Base-by-base conservation (phyloP, 176 grass and related monocot genomes). In the Oryza rufipogon region DNA sequence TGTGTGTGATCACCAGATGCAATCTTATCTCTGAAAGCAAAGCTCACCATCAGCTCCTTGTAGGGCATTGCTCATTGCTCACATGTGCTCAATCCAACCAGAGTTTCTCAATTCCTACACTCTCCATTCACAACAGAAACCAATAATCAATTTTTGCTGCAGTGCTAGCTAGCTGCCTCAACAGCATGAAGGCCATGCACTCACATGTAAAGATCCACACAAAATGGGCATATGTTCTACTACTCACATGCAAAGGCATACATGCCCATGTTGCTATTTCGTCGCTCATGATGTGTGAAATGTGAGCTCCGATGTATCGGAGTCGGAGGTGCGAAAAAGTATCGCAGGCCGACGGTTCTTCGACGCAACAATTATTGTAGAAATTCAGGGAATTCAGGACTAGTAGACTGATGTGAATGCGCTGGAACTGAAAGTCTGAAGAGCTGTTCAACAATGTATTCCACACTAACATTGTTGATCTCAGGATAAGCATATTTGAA, bases 171-270 rank as follows among this genome's bases (percentile, higher is more conserved):
- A 44, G 42, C 83, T 46, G 78, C 66, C 47, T 66, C 67, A 51
- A 42, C 49, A 47, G 48, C 70, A 74, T 64, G 74, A 56, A 60
- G 9, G 34, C 71, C 87, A 75, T 81, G 76, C 76, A 79, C 44
- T 73, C 89, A 91, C 85, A 87, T 91, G 89, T 75, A 44, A 69
- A 80, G 76, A 84, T 80, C 80, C 66, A 75, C 66, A 75, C 73
- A 48, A 76, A 77, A 87, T 77, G 72, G 79, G 66, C 72, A 13
- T 70, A 71, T 71, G 79, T 79, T 47, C 75, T 49, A 36, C 44
- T 64, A 23, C n/a, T 83, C 89, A 84, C 89, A 91, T 84, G 85
- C 70, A 15, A 11, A 75, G 80, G 80, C 76, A 70, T 87, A 80
- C 70, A 80, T 58, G 80, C 80, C 89, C 75, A 84, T 90, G 75